phyloP scores from a whole-genome alignment of 495 filamentous ascomycete genomes.

The Pseudoneurospora amorphoporcata region DNA sequence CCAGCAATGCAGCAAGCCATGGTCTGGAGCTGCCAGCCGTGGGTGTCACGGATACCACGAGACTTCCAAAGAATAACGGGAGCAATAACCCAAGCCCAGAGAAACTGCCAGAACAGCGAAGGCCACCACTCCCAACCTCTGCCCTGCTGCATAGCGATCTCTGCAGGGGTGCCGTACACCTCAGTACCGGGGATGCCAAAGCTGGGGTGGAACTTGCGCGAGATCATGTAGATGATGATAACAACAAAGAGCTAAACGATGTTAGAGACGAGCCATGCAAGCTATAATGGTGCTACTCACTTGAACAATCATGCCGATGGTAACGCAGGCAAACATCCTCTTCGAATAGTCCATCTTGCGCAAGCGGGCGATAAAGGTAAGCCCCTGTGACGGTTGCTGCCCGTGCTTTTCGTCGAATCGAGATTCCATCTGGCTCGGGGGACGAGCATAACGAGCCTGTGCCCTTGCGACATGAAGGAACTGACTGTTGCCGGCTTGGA shows the following conservation, averaged over 20 bases:
- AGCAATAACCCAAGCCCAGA: constrained; percentile 51
- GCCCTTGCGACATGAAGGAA: constrained; percentile 52
- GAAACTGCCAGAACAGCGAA: constrained; percentile 50
- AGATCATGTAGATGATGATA: constrained; percentile 52
- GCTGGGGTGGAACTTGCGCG: constrained; percentile 49
- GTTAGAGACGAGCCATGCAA: neutral
- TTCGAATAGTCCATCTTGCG: constrained; percentile 35
- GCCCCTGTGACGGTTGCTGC: neutral
- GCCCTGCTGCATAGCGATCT: constrained; percentile 32
- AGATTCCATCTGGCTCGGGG: constrained; percentile 12
- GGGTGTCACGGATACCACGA: constrained; percentile 48
- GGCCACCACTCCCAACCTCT: constrained; percentile 62
- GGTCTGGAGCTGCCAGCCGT: constrained; percentile 59
- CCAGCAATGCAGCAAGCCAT: constrained; percentile 47
- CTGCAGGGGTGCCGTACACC: constrained; percentile 36
- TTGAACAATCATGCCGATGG: constrained; percentile 43
- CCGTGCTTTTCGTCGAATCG: constrained; percentile 18
- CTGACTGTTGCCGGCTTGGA: constrained; percentile 58
- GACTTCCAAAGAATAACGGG: constrained; percentile 33
- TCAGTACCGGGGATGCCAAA: constrained; percentile 34
- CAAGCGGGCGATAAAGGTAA: constrained; percentile 1
- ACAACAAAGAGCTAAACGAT: constrained; percentile 44
- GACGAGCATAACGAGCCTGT: constrained; percentile 33
- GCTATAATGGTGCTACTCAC: constrained; percentile 20
- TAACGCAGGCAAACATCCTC: constrained; percentile 37